Evolutionary conservation across 2,329 filamentous ascomycete species (phyloP), one percentile per base, ranked within the genome.

Genomic region (Colletotrichum cereale): DNA sequence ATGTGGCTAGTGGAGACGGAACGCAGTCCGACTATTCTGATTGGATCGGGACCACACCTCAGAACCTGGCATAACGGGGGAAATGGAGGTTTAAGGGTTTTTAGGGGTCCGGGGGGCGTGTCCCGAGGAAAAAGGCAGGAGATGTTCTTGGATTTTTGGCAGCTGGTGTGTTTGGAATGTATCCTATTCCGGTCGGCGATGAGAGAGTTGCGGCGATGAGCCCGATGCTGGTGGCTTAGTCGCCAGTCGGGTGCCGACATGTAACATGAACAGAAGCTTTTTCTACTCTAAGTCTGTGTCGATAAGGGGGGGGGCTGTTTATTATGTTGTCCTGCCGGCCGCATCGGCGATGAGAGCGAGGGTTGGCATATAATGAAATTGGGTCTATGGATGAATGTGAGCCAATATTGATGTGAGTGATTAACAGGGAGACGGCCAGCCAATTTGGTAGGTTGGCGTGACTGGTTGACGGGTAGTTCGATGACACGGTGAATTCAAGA

Each of bases 401-500:
- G 40, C 48, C 10, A 48, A 62, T 14, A 62, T 36, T 67, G 47
- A 52, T 57, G 62, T 62, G 56, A 42, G 12, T 67, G 16, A 21
- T 42, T 18, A 21, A 10, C 3, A 48, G 42, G 26, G 47, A 56
- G 34, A 50, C n/a, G 50, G 40, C 34, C 48, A 50, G 10, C 18
- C 60, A 66, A 56, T 2, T 48, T 31, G 64, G 38, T 48, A 18
- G 3, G 24, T n/a, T 26, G 63, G 36, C 60, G 29, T 21, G 11
- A 24, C 18, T 24, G 44, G 31, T 34, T 38, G 56, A 29, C 29
- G n/a, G 24, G 72, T 72, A 53, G 64, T 29, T 74, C 79, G 80
- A 82, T 82, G 80, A 76, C 76, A 73, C 73, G 66, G 75, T 73
- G 78, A 82, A 82, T 77, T n/a, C 75, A 71, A 82, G 80, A 82